Evolutionary conservation across 345 rosid genomes (phyloP), one percentile per base, ranked within the genome.

Genomic region (Eutrema yunnanense): DNA sequence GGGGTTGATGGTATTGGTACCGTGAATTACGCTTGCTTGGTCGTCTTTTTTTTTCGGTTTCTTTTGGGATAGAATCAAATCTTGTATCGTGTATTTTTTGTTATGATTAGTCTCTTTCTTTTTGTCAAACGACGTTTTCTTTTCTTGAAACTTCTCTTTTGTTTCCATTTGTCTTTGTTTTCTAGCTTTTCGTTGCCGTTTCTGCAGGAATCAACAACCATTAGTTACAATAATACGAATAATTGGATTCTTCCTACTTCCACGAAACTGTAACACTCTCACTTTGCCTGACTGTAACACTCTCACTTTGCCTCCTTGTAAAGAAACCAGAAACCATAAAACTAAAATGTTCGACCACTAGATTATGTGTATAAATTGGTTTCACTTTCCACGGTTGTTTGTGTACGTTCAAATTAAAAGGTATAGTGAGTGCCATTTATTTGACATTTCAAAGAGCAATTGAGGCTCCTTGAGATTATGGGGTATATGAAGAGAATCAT

Each of bases 11-110:
- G 53, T 48, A 49, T 44, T 13, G 51, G 60, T 74, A 74, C 73
- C 67, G 78, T 67, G 73, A 74, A 66, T 74, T 67, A 74, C 73
- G 78, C 67, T 50, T 41, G 40, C 69, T 68, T 42, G 50, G 69
- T 67, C 56, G 62, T 58, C 47, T 34, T 50, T 47, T 41, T 32
- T 4, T 13, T 61, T 50, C 49, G 6, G 8, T 44, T 6, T n/a
- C 3, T 11, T 9, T 33, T 13, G 8, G 16, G 54, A 57, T 32
- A 9, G 34, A 66, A 74, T 42, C 40, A 67, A 74, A 74, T 67
- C 78, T 67, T 67, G 54, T 36, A 52, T 53, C 62, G 44, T n/a
- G n/a, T n/a, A n/a, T n/a, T n/a, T n/a, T 10, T 40, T 44, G 8
- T 42, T 34, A 33, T 40, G 68, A 60, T 60, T 52, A 69, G 73